Evolutionary conservation across 768 basidiomycete species (phyloP), one percentile per base, ranked within the genome.

Genomic region (Naganishia antarctica): DNA sequence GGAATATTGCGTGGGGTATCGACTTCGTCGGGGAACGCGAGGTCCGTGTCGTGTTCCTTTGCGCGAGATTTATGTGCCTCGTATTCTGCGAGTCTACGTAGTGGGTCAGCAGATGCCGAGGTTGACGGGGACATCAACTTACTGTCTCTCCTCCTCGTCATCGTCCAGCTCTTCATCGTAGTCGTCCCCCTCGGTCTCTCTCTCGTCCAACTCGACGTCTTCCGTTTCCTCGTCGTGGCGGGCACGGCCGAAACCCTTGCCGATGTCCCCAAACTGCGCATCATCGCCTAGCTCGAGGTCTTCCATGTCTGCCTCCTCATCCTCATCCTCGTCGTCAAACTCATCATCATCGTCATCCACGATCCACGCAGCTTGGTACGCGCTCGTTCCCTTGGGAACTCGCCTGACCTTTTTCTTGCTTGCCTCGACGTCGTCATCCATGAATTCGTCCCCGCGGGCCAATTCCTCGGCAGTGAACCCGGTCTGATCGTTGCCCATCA

Each of bases 381-480:
- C 87, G 78, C 90, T 94, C 81, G 90, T 96, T 1, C 93, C 93
- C 78, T 93, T 94, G 1, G 93, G 94, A 48, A 96, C 84, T 51
- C 85, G 84, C 74, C 84, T 87, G n/a, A 92, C 84, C 7, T 89
- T 91, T 0, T 89, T 90, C 0, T 87, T 89, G 0, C 69, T 70
- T 13, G 41, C 47, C 1, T 73, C 75, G 6, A 68, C 64, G 15
- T 72, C 71, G 62, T 69, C 50, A 64, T 48, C 68, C 70, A 80
- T 75, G n/a, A 75, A 71, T 16, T 57, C 76, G 8, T 49, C 68
- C 0, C 71, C 78, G 6, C 78, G 82, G 23, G 80, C 80, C 86
- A 97, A 90, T 75, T 97, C 94, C 72, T 97, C 94, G 75, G 97
- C 91, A 0, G 91, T 94, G 0, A 94, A 94, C 93, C 94, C 97